These are phyloP conservation scores for Citrus mangshanensis DNA, from an alignment of 345 rosid species.

Conservation along the genomic window DNA sequence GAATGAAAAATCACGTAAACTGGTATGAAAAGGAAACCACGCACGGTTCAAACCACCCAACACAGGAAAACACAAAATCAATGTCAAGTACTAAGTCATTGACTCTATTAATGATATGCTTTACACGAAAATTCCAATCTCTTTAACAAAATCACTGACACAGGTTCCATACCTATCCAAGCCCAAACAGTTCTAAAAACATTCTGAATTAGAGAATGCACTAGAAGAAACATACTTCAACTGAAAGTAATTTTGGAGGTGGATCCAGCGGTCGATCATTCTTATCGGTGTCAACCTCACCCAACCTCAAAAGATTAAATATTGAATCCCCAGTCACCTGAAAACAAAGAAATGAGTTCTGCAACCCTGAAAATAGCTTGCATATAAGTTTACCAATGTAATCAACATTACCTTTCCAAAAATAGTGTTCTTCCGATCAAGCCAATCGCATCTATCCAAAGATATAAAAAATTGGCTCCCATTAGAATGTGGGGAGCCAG, in stretches of 20 bases:
- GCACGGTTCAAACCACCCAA: background rate
- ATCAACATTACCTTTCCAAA: conserved; percentile 70
- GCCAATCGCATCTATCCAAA: conserved; percentile 92
- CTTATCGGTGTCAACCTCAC: conserved; percentile 74
- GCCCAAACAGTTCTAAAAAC: background rate
- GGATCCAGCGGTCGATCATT: conserved; percentile 86
- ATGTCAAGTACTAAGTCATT: background rate
- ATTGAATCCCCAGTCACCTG: conserved; percentile 91
- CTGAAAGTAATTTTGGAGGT: conserved; percentile 59
- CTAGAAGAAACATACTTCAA: conserved; percentile 51
- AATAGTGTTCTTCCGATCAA: conserved; percentile 75
- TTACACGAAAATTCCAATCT: background rate
- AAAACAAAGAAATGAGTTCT: conserved; percentile 19
- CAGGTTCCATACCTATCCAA: background rate
- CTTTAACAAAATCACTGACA: background rate
- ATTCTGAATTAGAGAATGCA: background rate
- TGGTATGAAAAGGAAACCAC: background rate
- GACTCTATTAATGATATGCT: background rate
- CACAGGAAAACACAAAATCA: background rate
- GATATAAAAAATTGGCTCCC: conserved; percentile 95
- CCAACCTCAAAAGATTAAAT: conserved; percentile 70
- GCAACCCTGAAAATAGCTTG: background rate
- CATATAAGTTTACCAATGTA: background rate
- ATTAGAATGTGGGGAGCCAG: conserved; percentile 73
- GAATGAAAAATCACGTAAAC: background rate